Percentiles rank a stretch among this genome's conserved stretches.
phyloP scores from a whole-genome alignment of 148 eudicot species.

The Selenicereus undatus region DNA sequence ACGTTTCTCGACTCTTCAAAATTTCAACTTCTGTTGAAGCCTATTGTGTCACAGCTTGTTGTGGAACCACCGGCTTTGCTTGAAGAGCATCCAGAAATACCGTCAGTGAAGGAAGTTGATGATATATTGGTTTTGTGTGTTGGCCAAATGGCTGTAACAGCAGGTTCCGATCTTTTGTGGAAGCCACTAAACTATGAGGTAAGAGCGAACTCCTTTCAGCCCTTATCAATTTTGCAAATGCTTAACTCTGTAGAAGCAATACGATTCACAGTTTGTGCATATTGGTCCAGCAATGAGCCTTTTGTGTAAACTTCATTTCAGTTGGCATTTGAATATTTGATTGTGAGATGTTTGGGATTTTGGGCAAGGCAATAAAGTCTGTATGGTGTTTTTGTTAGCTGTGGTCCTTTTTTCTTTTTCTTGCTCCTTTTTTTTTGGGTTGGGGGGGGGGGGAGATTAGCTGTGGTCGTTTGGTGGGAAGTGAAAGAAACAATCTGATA shows the following conservation, averaged over 20 bases:
- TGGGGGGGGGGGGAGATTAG: no score
- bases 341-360: neutral
- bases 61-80: slow-evolving; percentile 62
- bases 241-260: neutral
- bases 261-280: neutral
- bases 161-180: slow-evolving; percentile 92
- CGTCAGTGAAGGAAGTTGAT: slow-evolving; percentile 69
- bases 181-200: slow-evolving; percentile 94
- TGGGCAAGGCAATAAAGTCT: neutral
- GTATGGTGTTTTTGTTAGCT: no score
- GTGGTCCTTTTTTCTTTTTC: no score
- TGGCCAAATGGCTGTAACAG: slow-evolving; percentile 94
- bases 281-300: neutral
- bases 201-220: slow-evolving; percentile 7
- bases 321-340: neutral
- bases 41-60: slow-evolving; percentile 70
- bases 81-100: slow-evolving; percentile 46
- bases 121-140: slow-evolving; percentile 67
- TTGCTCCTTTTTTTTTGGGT: no score
- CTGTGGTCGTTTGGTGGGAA: no score
- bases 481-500: no score
- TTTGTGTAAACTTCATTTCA: neutral
- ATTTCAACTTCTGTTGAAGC: slow-evolving; percentile 81
- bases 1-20: slow-evolving; percentile 76
- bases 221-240: neutral